These are phyloP conservation scores for Diaporthe ampelina DNA, from an alignment of 2,329 filamentous ascomycete genomes.

Conservation along the genomic window DNA sequence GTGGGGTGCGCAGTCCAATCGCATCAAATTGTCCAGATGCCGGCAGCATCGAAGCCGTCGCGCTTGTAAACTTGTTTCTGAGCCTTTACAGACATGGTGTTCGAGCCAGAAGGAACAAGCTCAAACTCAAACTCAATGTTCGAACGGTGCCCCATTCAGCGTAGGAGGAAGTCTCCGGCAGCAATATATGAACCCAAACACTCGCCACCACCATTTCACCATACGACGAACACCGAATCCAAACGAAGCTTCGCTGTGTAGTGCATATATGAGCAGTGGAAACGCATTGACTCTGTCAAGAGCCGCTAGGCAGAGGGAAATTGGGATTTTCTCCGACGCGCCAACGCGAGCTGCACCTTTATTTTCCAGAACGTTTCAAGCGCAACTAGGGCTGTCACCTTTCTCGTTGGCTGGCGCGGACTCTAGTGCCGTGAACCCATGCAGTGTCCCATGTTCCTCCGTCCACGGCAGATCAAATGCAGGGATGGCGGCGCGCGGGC, in stretches of 20 bases:
- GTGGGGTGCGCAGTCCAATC: constrained; percentile 6
- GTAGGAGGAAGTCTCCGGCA: background rate
- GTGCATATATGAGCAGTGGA: background rate
- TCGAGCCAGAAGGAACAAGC: background rate
- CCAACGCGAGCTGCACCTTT: constrained; percentile 3
- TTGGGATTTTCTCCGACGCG: constrained; percentile 31
- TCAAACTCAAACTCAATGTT: background rate
- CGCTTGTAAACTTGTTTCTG: background rate
- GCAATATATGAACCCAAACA: background rate
- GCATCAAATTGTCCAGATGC: background rate
- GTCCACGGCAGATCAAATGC: background rate
- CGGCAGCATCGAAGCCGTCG: background rate
- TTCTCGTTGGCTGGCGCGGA: constrained; percentile 11
- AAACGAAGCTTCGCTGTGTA: background rate
- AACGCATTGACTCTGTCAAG: background rate
- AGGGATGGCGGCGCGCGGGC: background rate
- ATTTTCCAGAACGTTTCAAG: constrained; percentile 13
- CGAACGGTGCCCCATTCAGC: background rate
- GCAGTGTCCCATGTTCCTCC: background rate
- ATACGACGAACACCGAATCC: background rate
- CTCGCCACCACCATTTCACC: background rate
- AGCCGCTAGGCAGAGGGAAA: constrained; percentile 1
- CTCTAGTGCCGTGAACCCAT: background rate
- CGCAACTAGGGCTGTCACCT: background rate
- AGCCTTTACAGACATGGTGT: background rate